Evolutionary conservation across 768 basidiomycete species (phyloP), one percentile per base, ranked within the genome.

Genomic region (Pleurotus sapidus): DNA sequence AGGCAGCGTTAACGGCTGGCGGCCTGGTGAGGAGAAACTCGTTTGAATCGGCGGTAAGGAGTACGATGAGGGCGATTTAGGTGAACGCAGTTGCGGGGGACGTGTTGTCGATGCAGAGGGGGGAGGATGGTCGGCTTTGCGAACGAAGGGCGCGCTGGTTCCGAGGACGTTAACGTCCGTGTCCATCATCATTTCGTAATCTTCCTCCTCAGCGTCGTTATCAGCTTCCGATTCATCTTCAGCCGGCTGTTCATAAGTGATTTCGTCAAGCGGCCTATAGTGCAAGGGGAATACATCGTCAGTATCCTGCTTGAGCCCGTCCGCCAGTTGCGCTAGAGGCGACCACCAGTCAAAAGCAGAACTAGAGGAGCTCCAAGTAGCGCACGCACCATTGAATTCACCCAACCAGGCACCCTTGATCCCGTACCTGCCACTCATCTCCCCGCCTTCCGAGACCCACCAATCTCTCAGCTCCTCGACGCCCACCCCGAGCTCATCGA

Each of bases 401-500:
- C 78, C 74, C 66, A 93, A 70, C 66, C 91, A 90, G 42, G 76
- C 75, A 4, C 84, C 84, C 66, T 84, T 83, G 4, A 82, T 70
- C 5, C 84, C 83, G 68, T 91, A 91, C 37, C 87, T 80, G 9
- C 30, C 30, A 23, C 80, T 77, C 57, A 92, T 68, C 63, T 93
- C 91, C 63, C 74, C 75, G 17, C 81, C 89, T 68, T 93, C 91
- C 1, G 81, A 74, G n/a, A 71, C 66, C 53, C 77, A 80, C 63
- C 89, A 91, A 57, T 88, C 87, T 23, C 66, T 72, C 55, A 94
- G 72, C 67, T 94, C 92, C 6, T 88, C 82, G 20, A 90, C 57
- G 43, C 77, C 80, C 1, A 90, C 78, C 15, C 92, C 92, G 14
- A 93, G 74, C 55, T 93, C 91, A n/a, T 83, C 83, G 25, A 94